These are phyloP conservation scores for Lippia alba DNA, from an alignment of 305 asterid species.

Conservation along the genomic window DNA sequence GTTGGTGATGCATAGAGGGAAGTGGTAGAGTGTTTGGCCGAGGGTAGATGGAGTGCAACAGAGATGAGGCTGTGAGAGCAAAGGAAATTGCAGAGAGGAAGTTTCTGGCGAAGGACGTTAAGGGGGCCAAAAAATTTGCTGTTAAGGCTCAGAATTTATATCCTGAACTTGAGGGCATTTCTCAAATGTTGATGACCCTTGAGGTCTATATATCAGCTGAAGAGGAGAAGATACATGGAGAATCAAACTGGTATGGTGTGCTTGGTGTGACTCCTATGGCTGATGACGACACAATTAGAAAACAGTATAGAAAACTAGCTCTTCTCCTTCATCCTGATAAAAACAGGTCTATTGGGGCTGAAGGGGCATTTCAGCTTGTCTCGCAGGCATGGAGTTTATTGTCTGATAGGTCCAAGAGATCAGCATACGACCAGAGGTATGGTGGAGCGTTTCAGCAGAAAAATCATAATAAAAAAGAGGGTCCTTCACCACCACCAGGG, in stretches of 20 bases:
- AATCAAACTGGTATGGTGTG: constrained; percentile 75
- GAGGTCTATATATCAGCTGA: constrained; percentile 70
- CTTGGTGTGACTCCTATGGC: constrained; percentile 77
- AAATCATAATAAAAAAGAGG: constrained; percentile 38
- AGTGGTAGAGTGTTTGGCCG: constrained; percentile 37
- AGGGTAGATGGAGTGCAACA: constrained; percentile 81
- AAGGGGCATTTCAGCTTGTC: constrained; percentile 73
- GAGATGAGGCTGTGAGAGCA: constrained; percentile 81
- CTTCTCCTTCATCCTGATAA: constrained; percentile 87
- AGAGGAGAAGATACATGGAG: constrained; percentile 55
- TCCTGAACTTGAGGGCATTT: constrained; percentile 76
- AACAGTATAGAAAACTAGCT: constrained; percentile 76
- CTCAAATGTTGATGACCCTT: constrained; percentile 70
- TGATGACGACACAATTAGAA: constrained; percentile 71
- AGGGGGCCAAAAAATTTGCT: constrained; percentile 73
- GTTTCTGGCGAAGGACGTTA: constrained; percentile 60
- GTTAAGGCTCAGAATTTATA: constrained; percentile 65
- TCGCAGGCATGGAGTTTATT: constrained; percentile 83
- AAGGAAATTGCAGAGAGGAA: constrained; percentile 71
- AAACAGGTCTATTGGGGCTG: constrained; percentile 73
- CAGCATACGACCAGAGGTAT: constrained; percentile 55
- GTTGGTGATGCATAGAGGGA: constrained; percentile 38
- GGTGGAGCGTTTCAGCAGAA: constrained; percentile 39
- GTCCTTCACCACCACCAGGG: constrained; percentile 46
- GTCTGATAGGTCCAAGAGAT: constrained; percentile 63